These are phyloP conservation scores for Trichomonas vaginalis DNA, from an alignment of 208 protist genomes.

Conservation along the genomic window DNA sequence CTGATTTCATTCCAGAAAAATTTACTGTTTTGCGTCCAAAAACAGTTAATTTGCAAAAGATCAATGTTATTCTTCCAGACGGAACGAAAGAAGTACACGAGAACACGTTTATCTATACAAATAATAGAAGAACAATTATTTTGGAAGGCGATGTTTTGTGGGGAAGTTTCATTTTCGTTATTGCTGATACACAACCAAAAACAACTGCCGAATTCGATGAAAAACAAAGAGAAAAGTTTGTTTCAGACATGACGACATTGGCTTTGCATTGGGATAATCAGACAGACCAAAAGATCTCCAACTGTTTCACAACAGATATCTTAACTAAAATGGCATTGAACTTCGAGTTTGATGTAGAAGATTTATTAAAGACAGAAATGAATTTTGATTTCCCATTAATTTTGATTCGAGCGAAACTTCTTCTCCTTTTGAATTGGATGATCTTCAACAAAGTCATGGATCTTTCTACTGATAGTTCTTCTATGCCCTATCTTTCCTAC, in stretches of 20 bases:
- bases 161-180: too few relatives aligned
- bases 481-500: too few relatives aligned
- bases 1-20: not conserved
- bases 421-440: not conserved
- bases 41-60: too few relatives aligned
- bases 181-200: not conserved
- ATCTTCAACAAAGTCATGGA: not conserved
- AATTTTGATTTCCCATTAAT: not conserved
- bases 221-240: not conserved
- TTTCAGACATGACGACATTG: not conserved
- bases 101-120: too few relatives aligned
- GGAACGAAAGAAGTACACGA: too few relatives aligned
- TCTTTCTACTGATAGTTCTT: not conserved
- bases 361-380: not conserved
- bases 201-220: not conserved
- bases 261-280: not conserved
- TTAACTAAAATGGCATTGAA: not conserved
- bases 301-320: not conserved
- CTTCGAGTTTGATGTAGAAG: too few relatives aligned
- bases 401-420: not conserved
- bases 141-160: too few relatives aligned
- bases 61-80: too few relatives aligned
- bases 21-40: not conserved
- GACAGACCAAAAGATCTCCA: not conserved
- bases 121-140: too few relatives aligned